These are phyloP conservation scores for Bolboschoenus planiculmis DNA, from an alignment of 176 grass and related monocot species.

Conservation along the genomic window DNA sequence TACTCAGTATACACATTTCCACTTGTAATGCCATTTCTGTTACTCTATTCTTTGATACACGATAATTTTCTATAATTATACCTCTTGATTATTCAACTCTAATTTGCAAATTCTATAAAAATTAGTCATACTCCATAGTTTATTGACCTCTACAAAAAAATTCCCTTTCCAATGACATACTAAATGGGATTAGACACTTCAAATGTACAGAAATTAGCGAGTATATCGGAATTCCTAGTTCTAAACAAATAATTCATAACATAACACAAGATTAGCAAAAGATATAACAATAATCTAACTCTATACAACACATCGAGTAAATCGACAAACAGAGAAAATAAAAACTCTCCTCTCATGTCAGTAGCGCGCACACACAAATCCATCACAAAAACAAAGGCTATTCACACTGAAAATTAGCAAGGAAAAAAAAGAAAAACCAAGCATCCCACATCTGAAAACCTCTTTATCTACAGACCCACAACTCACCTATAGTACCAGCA, in stretches of 20 bases:
- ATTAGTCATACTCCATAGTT: neutral
- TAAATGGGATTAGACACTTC: neutral
- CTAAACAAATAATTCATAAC: constrained; percentile 2
- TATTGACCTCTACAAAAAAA: neutral
- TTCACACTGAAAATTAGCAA: constrained; percentile 17
- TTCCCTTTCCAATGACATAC: neutral
- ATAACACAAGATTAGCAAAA: neutral
- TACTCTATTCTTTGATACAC: neutral
- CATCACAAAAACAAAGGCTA: neutral
- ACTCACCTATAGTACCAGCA: constrained; percentile 23
- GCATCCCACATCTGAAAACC: constrained; percentile 2
- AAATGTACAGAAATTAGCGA: neutral
- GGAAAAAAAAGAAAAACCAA: neutral
- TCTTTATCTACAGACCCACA: constrained; percentile 24
- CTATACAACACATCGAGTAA: constrained; percentile 6
- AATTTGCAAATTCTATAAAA: too few relatives aligned
- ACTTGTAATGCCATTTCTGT: neutral
- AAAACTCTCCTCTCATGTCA: neutral
- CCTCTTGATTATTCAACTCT: neutral
- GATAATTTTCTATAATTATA: neutral
- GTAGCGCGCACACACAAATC: neutral
- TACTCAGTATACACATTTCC: neutral
- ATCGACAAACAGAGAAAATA: neutral
- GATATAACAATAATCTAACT: neutral
- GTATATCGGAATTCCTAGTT: neutral